Base-by-base conservation (phyloP, 1,284 basidiomycete genomes). In the Tilletia indica region DNA sequence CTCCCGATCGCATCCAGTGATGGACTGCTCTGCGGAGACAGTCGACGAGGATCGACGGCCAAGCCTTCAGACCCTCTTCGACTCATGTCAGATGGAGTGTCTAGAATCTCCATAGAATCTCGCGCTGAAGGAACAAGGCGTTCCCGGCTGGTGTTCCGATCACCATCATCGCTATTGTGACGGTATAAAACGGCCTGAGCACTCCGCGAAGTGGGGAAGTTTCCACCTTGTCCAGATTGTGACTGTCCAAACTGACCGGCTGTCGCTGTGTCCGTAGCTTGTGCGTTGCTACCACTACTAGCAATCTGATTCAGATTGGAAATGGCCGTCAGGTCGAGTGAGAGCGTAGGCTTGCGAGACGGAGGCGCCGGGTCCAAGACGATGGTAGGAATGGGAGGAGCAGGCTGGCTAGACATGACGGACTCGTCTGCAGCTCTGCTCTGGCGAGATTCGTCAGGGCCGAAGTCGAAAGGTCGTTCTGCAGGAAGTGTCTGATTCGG, bases 1-100 rank as follows among this genome's bases (percentile, higher is more conserved):
- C 72, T 12, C 39, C 73, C 75, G 25, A 77, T 36, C 25, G 76
- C 75, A 4, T 77, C 75, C 47, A 74, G 49, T 11, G 73, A 71
- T 3, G 71, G 67, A 16, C 48, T 56, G 2, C 74, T 70, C 31
- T 36, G 25, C 11, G 39, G 36, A 25, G 68, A 39, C n/a, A 45
- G 19, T 21, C 56, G 14, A 39, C 31, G 31, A 25, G 34, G 19
- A 38, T 64, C 61, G 51, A 19, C 25, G 25, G 25, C 25, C 25
- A 31, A 31, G 25, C 25, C 25, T 16, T 14, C 58, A 8, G 58
- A 25, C 31, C 16, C 25, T 5, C 58, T 34, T 16, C 31, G 6
- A 38, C 34, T 19, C 19, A 14, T 4, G 21, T 58, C 56, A 14
- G 48, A 11, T 61, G 4, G 34, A 3, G 36, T 38, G 12, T 64